phyloP scores from a whole-genome alignment of 1,139 yeast species.

The Magnusiomyces sp. region DNA sequence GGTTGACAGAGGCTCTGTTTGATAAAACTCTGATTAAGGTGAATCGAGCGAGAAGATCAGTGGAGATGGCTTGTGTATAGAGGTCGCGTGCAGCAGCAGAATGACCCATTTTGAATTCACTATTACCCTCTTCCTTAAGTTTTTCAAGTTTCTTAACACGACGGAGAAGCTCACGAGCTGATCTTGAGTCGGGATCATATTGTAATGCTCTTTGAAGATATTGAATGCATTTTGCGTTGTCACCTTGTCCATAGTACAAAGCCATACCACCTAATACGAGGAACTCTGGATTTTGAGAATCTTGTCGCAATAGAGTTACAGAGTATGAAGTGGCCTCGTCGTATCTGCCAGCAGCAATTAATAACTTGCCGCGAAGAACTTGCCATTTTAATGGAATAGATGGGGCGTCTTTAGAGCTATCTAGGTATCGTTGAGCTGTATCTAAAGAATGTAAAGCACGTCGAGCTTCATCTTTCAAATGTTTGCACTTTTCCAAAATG shows the following conservation, averaged over 20 bases:
- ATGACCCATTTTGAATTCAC: slow-evolving; percentile 48
- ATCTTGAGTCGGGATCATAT: slow-evolving; percentile 35
- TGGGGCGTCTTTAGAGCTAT: slow-evolving; percentile 29
- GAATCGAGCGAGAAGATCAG: slow-evolving; percentile 41
- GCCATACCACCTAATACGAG: slow-evolving; percentile 33
- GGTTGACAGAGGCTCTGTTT: slow-evolving; percentile 68
- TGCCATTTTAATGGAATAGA: slow-evolving; percentile 32
- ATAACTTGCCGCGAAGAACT: slow-evolving; percentile 28
- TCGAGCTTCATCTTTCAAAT: slow-evolving; percentile 16
- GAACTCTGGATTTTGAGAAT: slow-evolving; percentile 34
- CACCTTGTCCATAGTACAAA: slow-evolving; percentile 34
- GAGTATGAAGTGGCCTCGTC: slow-evolving; percentile 34
- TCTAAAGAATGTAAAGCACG: slow-evolving; percentile 33
- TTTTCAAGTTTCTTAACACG: slow-evolving; percentile 35
- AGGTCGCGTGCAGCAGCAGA: slow-evolving; percentile 49
- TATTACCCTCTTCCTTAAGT: slow-evolving; percentile 48
- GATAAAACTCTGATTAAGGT: slow-evolving; percentile 55
- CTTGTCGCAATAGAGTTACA: slow-evolving; percentile 30
- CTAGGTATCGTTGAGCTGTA: slow-evolving; percentile 33
- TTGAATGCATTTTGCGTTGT: slow-evolving; percentile 31
- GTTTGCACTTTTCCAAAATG: slow-evolving; percentile 8
- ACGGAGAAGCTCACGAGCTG: slow-evolving; percentile 30
- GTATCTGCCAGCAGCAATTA: slow-evolving; percentile 26
- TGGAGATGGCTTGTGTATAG: slow-evolving; percentile 57
- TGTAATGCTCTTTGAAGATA: slow-evolving; percentile 37